Conservation (phyloP, 805 yeast genomes). For the Groenewaldozyma salmanticensis region DNA sequence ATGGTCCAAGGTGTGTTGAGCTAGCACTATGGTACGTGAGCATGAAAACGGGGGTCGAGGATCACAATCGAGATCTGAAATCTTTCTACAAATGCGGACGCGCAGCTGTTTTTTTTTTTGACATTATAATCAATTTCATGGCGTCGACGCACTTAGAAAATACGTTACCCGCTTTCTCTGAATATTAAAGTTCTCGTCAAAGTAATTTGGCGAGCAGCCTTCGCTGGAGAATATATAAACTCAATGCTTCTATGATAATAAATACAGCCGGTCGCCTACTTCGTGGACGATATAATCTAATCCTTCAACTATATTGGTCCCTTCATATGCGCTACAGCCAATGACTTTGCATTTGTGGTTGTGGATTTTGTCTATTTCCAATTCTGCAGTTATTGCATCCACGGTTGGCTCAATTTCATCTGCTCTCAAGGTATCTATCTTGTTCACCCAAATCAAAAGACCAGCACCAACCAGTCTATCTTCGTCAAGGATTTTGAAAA, state of each 20-base stretch:
- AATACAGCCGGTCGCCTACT: slow-evolving; percentile 32
- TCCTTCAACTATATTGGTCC: slow-evolving; percentile 32
- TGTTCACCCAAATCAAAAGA: slow-evolving; percentile 63
- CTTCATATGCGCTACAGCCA: slow-evolving; percentile 42
- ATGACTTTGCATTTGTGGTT: slow-evolving; percentile 33
- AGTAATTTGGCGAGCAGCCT: too few species aligned
- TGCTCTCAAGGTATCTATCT: slow-evolving; percentile 45
- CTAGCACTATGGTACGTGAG: too few species aligned
- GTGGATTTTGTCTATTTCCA: slow-evolving; percentile 29
- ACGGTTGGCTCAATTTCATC: slow-evolving; percentile 4
- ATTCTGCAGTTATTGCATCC: slow-evolving; percentile 8
- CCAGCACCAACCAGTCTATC: slow-evolving; percentile 63
- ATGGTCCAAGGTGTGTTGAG: too few species aligned
- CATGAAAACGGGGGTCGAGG: background rate
- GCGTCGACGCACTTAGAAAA: too few species aligned
- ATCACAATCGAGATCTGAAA: slow-evolving; percentile 1
- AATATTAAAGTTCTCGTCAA: too few species aligned
- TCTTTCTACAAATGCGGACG: background rate
- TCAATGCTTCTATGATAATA: slow-evolving; percentile 23
- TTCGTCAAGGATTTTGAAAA: slow-evolving; percentile 51
- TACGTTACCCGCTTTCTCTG: too few species aligned
- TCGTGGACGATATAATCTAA: slow-evolving; percentile 37
- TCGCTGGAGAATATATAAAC: too few species aligned
- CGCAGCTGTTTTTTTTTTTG: too few species aligned
- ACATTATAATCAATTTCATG: too few species aligned